Base-by-base conservation (phyloP, 108 stramenopile genomes). In the Cyclotella cryptica region DNA sequence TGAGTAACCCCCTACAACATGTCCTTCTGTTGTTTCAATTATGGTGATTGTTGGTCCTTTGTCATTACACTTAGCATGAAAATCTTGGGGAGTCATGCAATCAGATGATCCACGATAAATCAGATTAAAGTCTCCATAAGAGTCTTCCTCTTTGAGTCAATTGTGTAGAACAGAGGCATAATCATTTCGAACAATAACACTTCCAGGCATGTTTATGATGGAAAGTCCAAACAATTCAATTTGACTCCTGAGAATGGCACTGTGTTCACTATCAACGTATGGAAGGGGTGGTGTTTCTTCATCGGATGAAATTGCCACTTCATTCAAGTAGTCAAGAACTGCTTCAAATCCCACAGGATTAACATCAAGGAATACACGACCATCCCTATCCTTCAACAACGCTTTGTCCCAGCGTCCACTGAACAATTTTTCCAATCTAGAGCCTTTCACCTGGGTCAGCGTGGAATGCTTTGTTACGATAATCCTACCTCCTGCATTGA, bases 401-500 rank as follows among this genome's bases (percentile, higher is more conserved):
- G 13, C 13, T 13, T 45, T 45, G 13, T 45, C 44, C 44, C 44
- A 45, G 9, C 44, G 44, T 12, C 44, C 44, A 45, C 44, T 45
- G 13, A 45, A 45, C 44, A 45, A 13, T 45, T 9, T 13, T 45
- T 45, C 11, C 9, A 45, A 45, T n/a, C n/a, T n/a, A n/a, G n/a
- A n/a, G n/a, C n/a, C n/a, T n/a, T n/a, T n/a, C n/a, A n/a, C n/a
- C n/a, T 45, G 13, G 13, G 44, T 45, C 9, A 45, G 44, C 13
- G 13, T 13, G 13, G 44, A 45, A 9, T 13, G 9, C 9, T 55
- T 42, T 41, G 19, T 53, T 15, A 41, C 18, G 0, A 70, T 12
- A 24, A 70, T 26, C 54, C 42, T 70, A 2, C 69, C 69, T 13
- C 69, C 69, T 1, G 54, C 69, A 57, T 70, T 70, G 53, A 70